A percentile compares a stretch with the other conserved stretches of the same genome.
phyloP scores from a whole-genome alignment of 352 stramenopile species.

The Phytopythium montanum region DNA sequence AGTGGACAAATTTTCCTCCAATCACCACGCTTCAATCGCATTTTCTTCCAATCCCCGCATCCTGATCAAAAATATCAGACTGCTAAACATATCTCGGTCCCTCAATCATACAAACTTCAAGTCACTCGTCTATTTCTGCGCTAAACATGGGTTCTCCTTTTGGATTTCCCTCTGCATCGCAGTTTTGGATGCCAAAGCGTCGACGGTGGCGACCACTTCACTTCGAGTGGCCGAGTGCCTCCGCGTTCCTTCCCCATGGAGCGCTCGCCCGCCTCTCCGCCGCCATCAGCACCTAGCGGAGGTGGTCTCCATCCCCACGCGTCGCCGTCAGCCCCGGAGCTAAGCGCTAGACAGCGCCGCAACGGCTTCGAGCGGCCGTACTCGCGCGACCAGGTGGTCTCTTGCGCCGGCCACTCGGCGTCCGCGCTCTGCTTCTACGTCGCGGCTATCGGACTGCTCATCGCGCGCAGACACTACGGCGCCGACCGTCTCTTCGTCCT shows the following conservation, averaged over 20 bases:
- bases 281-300: not conserved
- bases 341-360: constrained; percentile 37
- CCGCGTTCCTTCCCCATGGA: not conserved
- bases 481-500: constrained; percentile 8
- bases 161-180: too few relatives aligned
- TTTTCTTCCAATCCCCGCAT: too few relatives aligned
- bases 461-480: constrained; percentile 5
- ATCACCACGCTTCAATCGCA: too few relatives aligned
- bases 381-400: constrained; percentile 78
- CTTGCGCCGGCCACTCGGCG: constrained; percentile 60
- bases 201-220: too few relatives aligned
- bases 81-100: too few relatives aligned
- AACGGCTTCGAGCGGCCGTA: constrained; percentile 71
- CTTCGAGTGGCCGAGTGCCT: too few relatives aligned
- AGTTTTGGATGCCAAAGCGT: too few relatives aligned
- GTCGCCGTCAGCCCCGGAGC: constrained; percentile 10
- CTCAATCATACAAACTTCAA: too few relatives aligned
- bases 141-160: too few relatives aligned
- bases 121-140: too few relatives aligned
- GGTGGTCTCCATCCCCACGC: not conserved
- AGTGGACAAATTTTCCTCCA: too few relatives aligned
- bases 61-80: too few relatives aligned
- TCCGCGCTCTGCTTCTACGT: constrained; percentile 66
- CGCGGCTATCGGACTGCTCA: constrained; percentile 23
- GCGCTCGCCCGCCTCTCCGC: not conserved